Conservation (phyloP, 2,329 filamentous ascomycete species). For the Chrysoporthe deuterocubensis region DNA sequence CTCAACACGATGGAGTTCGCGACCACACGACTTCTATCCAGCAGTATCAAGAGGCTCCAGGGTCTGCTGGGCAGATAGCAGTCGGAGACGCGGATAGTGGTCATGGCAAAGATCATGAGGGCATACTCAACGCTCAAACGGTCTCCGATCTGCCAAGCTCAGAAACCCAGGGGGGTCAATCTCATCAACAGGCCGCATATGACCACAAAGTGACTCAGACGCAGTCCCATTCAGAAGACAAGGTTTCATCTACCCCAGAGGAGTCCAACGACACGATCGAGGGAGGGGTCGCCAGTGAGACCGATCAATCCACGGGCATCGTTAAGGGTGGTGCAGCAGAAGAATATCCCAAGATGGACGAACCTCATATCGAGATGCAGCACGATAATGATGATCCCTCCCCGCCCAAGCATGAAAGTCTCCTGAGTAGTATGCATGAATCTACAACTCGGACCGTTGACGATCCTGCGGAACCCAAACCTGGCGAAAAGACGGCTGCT, state of each 20-base stretch:
- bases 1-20: neutral
- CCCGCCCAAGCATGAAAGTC: neutral
- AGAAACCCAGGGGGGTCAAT: neutral
- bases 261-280: neutral
- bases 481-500: neutral
- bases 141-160: no score
- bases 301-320: neutral
- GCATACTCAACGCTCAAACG: neutral
- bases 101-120: neutral
- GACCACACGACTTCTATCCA: neutral
- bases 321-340: slow-evolving; percentile 22
- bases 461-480: neutral
- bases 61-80: neutral
- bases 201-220: neutral
- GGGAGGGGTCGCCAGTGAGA: neutral
- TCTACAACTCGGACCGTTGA: neutral
- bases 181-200: neutral
- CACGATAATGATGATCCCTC: neutral
- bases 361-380: neutral
- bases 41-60: neutral
- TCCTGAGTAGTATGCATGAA: neutral
- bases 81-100: neutral
- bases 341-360: slow-evolving; percentile 21
- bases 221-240: neutral
- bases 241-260: neutral